These are phyloP conservation scores for Alternaria sp. DNA, from an alignment of 2,329 filamentous ascomycete genomes.

Conservation along the genomic window DNA sequence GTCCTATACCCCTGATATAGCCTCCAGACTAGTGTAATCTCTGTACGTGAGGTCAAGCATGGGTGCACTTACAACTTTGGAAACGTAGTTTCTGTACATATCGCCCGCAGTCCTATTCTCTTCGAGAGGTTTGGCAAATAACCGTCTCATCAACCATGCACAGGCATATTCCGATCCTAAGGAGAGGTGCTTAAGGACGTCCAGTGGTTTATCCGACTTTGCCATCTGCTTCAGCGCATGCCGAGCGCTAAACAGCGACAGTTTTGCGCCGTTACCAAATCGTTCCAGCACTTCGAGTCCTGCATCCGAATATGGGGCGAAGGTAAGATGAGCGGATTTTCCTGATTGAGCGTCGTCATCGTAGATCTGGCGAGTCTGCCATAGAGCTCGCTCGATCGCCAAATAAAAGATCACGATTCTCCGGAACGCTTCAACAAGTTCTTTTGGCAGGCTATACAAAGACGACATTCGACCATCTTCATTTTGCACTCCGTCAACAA, in stretches of 20 bases:
- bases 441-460: slow-evolving; percentile 34
- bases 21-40: too few relatives aligned
- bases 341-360: not conserved
- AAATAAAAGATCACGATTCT: slow-evolving; percentile 36
- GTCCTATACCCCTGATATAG: too few relatives aligned
- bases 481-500: slow-evolving; percentile 38
- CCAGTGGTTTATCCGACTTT: slow-evolving; percentile 14
- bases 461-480: slow-evolving; percentile 36
- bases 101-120: slow-evolving; percentile 37
- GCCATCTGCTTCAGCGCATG: slow-evolving; percentile 41
- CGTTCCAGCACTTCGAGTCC: slow-evolving; percentile 28
- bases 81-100: slow-evolving; percentile 44
- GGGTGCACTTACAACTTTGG: slow-evolving; percentile 35
- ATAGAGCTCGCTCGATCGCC: slow-evolving; percentile 37
- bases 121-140: slow-evolving; percentile 42
- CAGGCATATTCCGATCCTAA: slow-evolving; percentile 41
- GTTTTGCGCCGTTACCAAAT: slow-evolving; percentile 27
- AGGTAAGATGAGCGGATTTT: too few relatives aligned
- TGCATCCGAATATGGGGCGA: slow-evolving; percentile 6
- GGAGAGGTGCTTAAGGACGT: slow-evolving; percentile 28
- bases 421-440: slow-evolving; percentile 34
- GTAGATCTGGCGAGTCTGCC: slow-evolving; percentile 21
- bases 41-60: not conserved
- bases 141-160: slow-evolving; percentile 41
- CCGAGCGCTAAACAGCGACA: slow-evolving; percentile 24